Base-by-base conservation (phyloP, 73 alveolate species). In the Blepharisma stoltei region DNA sequence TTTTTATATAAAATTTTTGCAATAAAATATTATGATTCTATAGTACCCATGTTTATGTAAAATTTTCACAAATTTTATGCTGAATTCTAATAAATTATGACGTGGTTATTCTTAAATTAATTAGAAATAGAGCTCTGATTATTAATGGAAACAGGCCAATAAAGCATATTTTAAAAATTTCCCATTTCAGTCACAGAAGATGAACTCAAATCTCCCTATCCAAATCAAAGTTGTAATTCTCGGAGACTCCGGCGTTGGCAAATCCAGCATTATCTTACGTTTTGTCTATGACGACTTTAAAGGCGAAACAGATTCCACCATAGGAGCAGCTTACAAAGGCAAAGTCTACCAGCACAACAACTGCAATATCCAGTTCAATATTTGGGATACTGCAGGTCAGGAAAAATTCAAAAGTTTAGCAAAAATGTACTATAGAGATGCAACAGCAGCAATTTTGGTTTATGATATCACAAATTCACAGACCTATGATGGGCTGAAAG, bases 361-460 rank as follows among this genome's bases (percentile, higher is more conserved):
- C 8, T 46, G 27, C 70, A 27, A 43, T 52, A 70, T 43, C 60
- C 27, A 55, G 5, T 20, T 76, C 18, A 55, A 76, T 11, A 76
- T 81, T 27, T 81, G 84, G 83, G 89, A 81, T 76, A 81, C 89
- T 21, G 55, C 83, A 7, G 89, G 89, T 8, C 81, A 81, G 50
- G 89, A 81, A 37, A 80, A 55, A 67, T 78, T 67, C 67, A 85
- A 81, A 71, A 81, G 90, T 54, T 48, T 88, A 32, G 55, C 84
- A 6, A 75, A 86, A 9, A 32, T 80, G 37, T 86, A 86, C 68
- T 88, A 81, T 55, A 85, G 92, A 49, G 91, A 88, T 53, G 90
- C 95, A 6, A 54, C 78, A 8, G 95, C 89, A 0, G 92, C 89
- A 7, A 71, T 88, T 21, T 79, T 85, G 18, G 92, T 88, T n/a